Evolutionary conservation across 495 filamentous ascomycete species (phyloP), one percentile per base, ranked within the genome.

Genomic region (Lasiosphaeria hispida): DNA sequence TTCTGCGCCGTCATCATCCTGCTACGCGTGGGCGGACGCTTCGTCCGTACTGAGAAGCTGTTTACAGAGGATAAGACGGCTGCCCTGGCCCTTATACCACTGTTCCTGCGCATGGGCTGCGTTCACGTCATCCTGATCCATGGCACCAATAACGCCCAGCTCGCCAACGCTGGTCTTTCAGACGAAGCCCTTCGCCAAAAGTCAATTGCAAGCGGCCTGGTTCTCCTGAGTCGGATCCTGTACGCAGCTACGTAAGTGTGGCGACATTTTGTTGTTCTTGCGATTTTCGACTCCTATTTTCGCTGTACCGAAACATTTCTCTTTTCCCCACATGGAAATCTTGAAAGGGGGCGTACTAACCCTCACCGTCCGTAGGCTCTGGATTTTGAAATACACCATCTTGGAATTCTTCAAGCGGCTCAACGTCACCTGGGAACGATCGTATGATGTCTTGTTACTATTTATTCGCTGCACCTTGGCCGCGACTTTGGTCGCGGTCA

Each of bases 61-160:
- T 97, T 96, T 55, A 71, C 76, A 19, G 94, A 97, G 68, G 94
- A 98, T 68, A 92, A 87, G 78, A 81, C 88, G 56, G 95, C 94
- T 73, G 85, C 90, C 59, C 72, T 83, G 23, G 88, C 87, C 58
- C 78, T 95, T 39, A 80, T 97, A 13, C 94, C 94, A 34, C 73
- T 98, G 55, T 67, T 91, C 44, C 71, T 83, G 55, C 86, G 94
- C 60, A 95, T 97, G 88, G 90, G 79, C 18, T 80, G 92, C 55
- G 84, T 96, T 10, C 93, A 98, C 79, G 77, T 90, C 55, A 82
- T 98, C 14, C 73, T 98, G 63, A 65, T 87, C 9, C 90, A 82
- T 64, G 94, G 92, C 8, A 98, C 94, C 48, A 98, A 97, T 71
- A 97, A 98, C 63, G 80, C 77, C 13, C 66, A 79, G 19, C 74